Base-by-base conservation (phyloP, 1,284 basidiomycete genomes). In the Cryptococcus sp. region DNA sequence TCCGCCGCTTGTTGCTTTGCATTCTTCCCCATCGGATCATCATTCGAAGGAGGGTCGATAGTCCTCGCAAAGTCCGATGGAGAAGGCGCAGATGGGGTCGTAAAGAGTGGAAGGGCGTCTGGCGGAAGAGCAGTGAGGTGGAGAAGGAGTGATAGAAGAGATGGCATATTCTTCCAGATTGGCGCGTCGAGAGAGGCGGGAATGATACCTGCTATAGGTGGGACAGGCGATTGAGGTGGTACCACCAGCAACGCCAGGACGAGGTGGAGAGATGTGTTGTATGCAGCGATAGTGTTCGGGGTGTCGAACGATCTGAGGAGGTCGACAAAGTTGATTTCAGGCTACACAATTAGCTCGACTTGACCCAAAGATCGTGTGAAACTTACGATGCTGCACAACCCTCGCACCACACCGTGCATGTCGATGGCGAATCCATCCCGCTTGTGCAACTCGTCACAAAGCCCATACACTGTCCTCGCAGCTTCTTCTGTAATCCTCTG, bases 91-190 rank as follows among this genome's bases (percentile, higher is more conserved):
- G 85, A 84, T 21, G 88, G 86, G 19, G 94, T 77, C 25, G 84
- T 82, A 51, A 91, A 86, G 64, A 97, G 89, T 62, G 86, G 89
- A 75, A 97, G 92, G 0, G 86, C 86, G 68, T 95, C 90, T 7
- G 83, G 84, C 2, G 91, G 85, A 22, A 97, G 78, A 33, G 85
- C 87, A 16, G 95, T 81, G 23, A 97, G 79, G 6, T 87, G 88
- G 65, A 90, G 85, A 37, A 97, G 79, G 24, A 97, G 79, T 48
- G 84, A 84, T 23, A 97, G 80, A 66, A 97, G 90, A 56, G 88
- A 87, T 22, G 87, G 73, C 4, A 86, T 79, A 68, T 95, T 93
- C 26, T 78, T 78, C 94, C 94, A 97, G 1, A 77, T 73, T 57
- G 82, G 77, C 82, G 69, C 66, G 24, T 64, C 52, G 22, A 66